These are phyloP conservation scores for Ascochyta lentis DNA, from an alignment of 2,329 filamentous ascomycete genomes.

Conservation along the genomic window DNA sequence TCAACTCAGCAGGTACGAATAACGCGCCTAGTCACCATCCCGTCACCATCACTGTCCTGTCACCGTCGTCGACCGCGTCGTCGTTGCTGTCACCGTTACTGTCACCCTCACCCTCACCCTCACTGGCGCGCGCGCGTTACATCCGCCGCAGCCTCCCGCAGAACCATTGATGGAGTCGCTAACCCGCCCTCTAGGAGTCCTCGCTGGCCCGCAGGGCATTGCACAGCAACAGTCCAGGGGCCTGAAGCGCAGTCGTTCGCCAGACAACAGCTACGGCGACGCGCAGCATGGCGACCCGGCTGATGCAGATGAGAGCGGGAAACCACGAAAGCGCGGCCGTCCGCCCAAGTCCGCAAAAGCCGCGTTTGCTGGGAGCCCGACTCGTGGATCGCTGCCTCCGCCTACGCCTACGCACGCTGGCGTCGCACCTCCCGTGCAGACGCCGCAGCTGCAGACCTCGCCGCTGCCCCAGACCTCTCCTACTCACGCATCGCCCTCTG, in stretches of 20 bases:
- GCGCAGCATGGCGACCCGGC: conserved; percentile 34
- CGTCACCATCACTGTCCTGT: no score
- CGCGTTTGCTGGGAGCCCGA: conserved; percentile 61
- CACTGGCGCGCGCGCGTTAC: conserved; percentile 34
- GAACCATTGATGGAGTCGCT: conserved; percentile 27
- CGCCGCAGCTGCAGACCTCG: conserved; percentile 61
- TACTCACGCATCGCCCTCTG: conserved; percentile 67
- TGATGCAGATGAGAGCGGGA: conserved; percentile 39
- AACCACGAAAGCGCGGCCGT: conserved; percentile 57
- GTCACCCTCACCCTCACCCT: no score
- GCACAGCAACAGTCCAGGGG: conserved; percentile 47
- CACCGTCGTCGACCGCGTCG: no score
- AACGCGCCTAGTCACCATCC: conserved; percentile 6
- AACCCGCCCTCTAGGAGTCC: conserved; percentile 36
- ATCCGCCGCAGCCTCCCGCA: conserved; percentile 38
- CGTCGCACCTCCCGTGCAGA: conserved; percentile 58
- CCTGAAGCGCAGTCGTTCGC: conserved; percentile 52
- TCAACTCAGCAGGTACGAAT: conserved; percentile 48
- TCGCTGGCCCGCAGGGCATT: conserved; percentile 39
- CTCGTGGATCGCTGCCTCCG: conserved; percentile 58
- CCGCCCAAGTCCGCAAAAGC: conserved; percentile 66
- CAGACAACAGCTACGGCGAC: conserved; percentile 47
- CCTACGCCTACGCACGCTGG: conserved; percentile 59
- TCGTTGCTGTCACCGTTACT: no score
- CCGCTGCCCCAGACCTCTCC: conserved; percentile 60